Percentiles rank a stretch among this genome's conserved stretches.
Conservation (phyloP, 2,329 filamentous ascomycete genomes). For the Grosmannia huntii region DNA sequence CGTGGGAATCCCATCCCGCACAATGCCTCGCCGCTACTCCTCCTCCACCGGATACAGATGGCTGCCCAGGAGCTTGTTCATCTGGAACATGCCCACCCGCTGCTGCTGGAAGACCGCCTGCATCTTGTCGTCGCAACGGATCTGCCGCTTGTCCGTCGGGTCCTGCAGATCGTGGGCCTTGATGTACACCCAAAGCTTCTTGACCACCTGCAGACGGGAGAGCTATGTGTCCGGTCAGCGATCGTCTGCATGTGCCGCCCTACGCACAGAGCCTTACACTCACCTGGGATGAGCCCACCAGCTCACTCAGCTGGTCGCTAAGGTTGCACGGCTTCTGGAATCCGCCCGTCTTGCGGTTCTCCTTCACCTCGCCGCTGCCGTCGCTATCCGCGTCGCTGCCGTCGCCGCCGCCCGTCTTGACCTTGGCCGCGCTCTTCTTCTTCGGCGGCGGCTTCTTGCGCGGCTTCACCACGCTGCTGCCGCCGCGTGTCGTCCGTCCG, state of each 20-base stretch:
- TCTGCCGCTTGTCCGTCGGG: conserved; percentile 81
- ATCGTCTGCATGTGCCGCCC: too few species aligned
- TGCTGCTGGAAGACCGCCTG: conserved; percentile 83
- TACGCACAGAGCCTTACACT: conserved; percentile 13
- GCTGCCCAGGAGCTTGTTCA: conserved; percentile 91
- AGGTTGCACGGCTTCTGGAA: conserved; percentile 82
- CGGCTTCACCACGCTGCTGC: conserved; percentile 43
- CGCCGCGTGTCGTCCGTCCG: conserved; percentile 65
- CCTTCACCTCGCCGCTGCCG: conserved; percentile 39
- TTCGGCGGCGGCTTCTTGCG: conserved; percentile 56
- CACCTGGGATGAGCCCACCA: conserved; percentile 59
- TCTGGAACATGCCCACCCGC: conserved; percentile 95
- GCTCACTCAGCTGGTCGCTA: conserved; percentile 53
- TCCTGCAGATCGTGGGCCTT: conserved; percentile 82
- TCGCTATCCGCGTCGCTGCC: conserved; percentile 61
- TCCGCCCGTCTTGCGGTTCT: conserved; percentile 74
- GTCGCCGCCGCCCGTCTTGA: conserved; percentile 62
- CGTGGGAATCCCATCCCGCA: not conserved
- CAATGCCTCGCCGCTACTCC: conserved; percentile 16
- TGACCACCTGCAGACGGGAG: conserved; percentile 88
- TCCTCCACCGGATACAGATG: conserved; percentile 83
- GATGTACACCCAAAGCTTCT: conserved; percentile 93
- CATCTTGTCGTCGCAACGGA: conserved; percentile 84
- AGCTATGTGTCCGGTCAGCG: conserved; percentile 40
- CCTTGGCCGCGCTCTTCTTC: conserved; percentile 66